A percentile compares a stretch with the other conserved stretches of the same genome.
These are phyloP conservation scores for Aspergillus bridgeri DNA, from an alignment of 495 filamentous ascomycete genomes.

Conservation along the genomic window DNA sequence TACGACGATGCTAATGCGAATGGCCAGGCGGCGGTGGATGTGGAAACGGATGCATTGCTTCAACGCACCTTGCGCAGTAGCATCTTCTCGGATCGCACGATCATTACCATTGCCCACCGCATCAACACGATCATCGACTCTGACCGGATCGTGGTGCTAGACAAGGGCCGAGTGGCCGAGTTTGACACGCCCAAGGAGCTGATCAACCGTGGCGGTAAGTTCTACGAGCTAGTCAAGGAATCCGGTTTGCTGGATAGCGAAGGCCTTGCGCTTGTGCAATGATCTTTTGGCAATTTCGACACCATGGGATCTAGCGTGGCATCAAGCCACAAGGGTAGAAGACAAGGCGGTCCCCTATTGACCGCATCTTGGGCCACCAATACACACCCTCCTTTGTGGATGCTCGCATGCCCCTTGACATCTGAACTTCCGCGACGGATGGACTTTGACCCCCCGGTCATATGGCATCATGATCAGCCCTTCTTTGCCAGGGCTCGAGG, in stretches of 20 bases:
- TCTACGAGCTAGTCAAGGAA: conserved; percentile 57
- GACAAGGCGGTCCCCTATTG: background rate
- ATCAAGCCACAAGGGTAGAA: background rate
- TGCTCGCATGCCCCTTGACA: background rate
- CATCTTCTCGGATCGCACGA: conserved; percentile 82
- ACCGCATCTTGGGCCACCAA: background rate
- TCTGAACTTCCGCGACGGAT: background rate
- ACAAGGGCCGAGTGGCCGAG: conserved; percentile 59
- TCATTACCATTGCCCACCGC: conserved; percentile 95
- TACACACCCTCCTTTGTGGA: background rate
- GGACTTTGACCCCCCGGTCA: background rate
- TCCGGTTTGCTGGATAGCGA: conserved; percentile 52
- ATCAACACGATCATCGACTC: conserved; percentile 97
- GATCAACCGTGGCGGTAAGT: conserved; percentile 49
- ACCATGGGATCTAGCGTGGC: background rate
- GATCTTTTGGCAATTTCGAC: background rate
- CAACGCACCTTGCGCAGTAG: conserved; percentile 53
- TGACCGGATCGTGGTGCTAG: conserved; percentile 85
- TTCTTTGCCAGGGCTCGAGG: background rate
- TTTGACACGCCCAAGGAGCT: conserved; percentile 57
- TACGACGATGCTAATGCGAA: conserved; percentile 4
- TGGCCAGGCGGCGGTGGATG: conserved; percentile 81
- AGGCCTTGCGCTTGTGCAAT: conserved; percentile 26
- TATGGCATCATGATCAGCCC: background rate
- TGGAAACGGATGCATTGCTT: conserved; percentile 87